phyloP scores from a whole-genome alignment of 768 basidiomycete genomes.

The Thelephora ganbajun region DNA sequence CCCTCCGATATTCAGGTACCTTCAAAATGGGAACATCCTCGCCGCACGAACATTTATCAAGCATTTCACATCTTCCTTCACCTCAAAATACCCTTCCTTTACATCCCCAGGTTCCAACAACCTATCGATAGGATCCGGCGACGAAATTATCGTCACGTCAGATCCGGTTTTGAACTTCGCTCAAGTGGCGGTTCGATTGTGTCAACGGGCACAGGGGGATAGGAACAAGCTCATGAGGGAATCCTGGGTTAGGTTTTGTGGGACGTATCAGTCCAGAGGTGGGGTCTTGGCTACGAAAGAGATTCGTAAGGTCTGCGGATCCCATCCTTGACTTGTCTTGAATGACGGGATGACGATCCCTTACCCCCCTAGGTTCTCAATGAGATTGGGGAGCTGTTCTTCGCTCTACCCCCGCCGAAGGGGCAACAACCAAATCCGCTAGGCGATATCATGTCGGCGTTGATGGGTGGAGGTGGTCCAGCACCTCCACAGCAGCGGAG shows the following conservation, averaged over 20 bases:
- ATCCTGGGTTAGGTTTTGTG: conserved; percentile 75
- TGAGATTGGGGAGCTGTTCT: conserved; percentile 65
- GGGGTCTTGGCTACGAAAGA: conserved; percentile 44
- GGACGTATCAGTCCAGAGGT: conserved; percentile 68
- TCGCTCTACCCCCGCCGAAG: conserved; percentile 74
- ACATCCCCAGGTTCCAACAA: conserved; percentile 30
- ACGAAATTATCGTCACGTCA: conserved; percentile 61
- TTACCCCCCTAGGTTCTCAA: conserved; percentile 36
- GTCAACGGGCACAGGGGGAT: conserved; percentile 75
- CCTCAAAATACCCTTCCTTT: conserved; percentile 29
- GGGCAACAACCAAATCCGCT: conserved; percentile 64
- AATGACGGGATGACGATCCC: neutral
- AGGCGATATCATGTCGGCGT: conserved; percentile 76
- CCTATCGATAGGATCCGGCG: conserved; percentile 12
- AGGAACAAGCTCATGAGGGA: conserved; percentile 64
- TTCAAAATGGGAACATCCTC: conserved; percentile 82
- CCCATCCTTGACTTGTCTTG: conserved; percentile 1
- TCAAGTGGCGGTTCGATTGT: conserved; percentile 80
- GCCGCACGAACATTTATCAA: conserved; percentile 86
- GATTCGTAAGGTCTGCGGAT: conserved; percentile 43
- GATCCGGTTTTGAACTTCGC: conserved; percentile 77
- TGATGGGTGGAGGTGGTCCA: conserved; percentile 63
- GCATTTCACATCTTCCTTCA: conserved; percentile 56
- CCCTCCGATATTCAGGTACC: conserved; percentile 34
- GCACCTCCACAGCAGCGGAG: conserved; percentile 22